phyloP scores from a whole-genome alignment of 192 early-diverging fungal species.

The Mortierella alpina region DNA sequence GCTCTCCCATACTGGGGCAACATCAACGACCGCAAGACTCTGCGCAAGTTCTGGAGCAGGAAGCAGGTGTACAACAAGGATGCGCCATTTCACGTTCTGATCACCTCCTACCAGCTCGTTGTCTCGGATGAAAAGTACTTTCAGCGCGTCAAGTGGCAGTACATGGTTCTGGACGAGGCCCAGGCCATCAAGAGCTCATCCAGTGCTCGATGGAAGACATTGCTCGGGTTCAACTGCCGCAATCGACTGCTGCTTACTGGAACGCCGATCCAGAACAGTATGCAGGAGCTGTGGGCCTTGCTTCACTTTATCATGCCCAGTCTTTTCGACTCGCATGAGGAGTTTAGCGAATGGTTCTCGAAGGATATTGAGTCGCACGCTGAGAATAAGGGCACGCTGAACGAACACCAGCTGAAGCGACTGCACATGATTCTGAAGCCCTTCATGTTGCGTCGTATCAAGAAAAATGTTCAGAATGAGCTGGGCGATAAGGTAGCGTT shows the following conservation, averaged over 20 bases:
- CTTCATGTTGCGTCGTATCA: constrained; percentile 94
- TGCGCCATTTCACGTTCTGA: constrained; percentile 88
- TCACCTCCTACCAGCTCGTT: constrained; percentile 89
- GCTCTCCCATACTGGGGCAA: constrained; percentile 90
- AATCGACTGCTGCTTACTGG: constrained; percentile 90
- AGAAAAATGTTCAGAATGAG: constrained; percentile 91
- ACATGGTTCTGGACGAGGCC: constrained; percentile 95
- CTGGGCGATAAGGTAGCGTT: constrained; percentile 82
- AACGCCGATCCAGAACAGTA: constrained; percentile 94
- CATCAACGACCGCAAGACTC: constrained; percentile 81
- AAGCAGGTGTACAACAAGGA: constrained; percentile 79
- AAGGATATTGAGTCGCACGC: constrained; percentile 92
- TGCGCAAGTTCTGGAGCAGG: constrained; percentile 84
- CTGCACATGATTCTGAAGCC: constrained; percentile 94
- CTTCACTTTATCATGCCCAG: constrained; percentile 97
- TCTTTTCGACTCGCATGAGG: constrained; percentile 91
- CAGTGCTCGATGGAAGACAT: constrained; percentile 86
- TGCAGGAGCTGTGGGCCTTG: constrained; percentile 95
- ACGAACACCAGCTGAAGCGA: constrained; percentile 85
- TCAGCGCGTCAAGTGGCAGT: constrained; percentile 91
- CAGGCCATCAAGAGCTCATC: constrained; percentile 95
- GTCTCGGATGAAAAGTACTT: constrained; percentile 87
- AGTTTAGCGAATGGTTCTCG: constrained; percentile 95
- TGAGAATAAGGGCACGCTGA: constrained; percentile 82
- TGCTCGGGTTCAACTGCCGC: constrained; percentile 86